These are phyloP conservation scores for Pseudozyma sp. DNA, from an alignment of 1,284 basidiomycete genomes.

Conservation along the genomic window DNA sequence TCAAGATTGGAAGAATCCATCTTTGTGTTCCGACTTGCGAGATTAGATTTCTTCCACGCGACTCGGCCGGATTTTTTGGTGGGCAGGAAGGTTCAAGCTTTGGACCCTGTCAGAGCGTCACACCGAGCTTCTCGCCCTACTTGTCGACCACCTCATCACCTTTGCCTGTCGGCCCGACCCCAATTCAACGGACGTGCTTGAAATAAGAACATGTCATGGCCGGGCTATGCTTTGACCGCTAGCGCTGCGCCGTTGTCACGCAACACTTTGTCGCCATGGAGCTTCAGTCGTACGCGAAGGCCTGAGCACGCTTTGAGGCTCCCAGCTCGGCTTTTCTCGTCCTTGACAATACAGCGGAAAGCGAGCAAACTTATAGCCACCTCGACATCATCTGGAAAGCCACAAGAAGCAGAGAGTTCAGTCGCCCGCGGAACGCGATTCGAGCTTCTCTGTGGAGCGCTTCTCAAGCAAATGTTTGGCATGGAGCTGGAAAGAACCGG, in stretches of 20 bases:
- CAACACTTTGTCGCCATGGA: not conserved
- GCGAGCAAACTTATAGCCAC: not conserved
- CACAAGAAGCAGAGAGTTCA: slow-evolving; percentile 46
- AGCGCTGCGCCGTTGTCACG: not conserved
- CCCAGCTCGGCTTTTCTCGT: not conserved
- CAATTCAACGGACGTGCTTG: not conserved
- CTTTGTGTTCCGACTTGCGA: slow-evolving; percentile 7
- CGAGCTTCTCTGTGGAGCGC: slow-evolving; percentile 76
- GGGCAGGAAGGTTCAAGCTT: no score
- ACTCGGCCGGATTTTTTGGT: slow-evolving; percentile 11
- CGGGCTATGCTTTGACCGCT: not conserved
- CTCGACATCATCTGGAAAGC: no score
- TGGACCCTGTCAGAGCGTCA: not conserved
- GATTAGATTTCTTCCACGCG: slow-evolving; percentile 1
- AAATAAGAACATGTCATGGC: slow-evolving; percentile 3
- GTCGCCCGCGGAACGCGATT: slow-evolving; percentile 79
- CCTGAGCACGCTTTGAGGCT: not conserved
- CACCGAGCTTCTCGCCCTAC: not conserved
- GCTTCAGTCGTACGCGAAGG: not conserved
- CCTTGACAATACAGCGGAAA: not conserved
- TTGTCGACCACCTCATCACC: no score
- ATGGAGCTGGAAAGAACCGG: slow-evolving; percentile 82
- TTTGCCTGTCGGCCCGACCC: no score
- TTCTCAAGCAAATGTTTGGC: slow-evolving; percentile 77
- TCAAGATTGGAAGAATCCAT: no score